Conservation (phyloP, 345 rosid genomes). For the Clausena lansium region DNA sequence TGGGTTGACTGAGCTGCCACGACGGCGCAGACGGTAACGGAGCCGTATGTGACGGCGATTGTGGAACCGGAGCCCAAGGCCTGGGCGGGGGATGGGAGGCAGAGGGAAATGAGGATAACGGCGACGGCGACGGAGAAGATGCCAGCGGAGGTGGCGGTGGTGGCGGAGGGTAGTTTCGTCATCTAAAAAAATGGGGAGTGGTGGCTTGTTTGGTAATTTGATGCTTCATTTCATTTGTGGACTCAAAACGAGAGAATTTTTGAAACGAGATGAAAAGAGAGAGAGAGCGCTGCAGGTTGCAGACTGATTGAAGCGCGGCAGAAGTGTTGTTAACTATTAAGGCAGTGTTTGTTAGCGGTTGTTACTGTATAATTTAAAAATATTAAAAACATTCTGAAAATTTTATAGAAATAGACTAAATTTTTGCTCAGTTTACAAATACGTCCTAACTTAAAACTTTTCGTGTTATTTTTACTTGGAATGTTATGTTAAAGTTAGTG, state of each 20-base stretch:
- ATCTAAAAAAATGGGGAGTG: conserved; percentile 35
- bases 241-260: neutral
- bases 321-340: neutral
- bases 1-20: conserved; percentile 41
- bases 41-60: conserved; percentile 52
- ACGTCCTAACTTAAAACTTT: too few relatives aligned
- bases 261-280: neutral
- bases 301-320: neutral
- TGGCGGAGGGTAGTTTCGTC: conserved; percentile 36
- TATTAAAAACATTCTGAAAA: neutral
- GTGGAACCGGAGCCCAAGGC: conserved; percentile 77
- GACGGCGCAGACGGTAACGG: conserved; percentile 66
- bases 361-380: neutral
- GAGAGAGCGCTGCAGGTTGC: conserved; percentile 6
- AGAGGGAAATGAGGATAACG: conserved; percentile 3
- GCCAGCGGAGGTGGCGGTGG: conserved; percentile 16
- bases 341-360: conserved; percentile 17
- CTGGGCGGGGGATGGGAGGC: conserved; percentile 13
- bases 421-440: too few relatives aligned
- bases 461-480: too few relatives aligned
- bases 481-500: too few relatives aligned
- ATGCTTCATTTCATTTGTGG: conserved; percentile 70
- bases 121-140: conserved; percentile 13
- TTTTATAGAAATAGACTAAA: neutral
- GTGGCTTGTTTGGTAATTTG: conserved; percentile 25